Base-by-base conservation (phyloP, 495 filamentous ascomycete genomes). In the Neurospora cerealis region DNA sequence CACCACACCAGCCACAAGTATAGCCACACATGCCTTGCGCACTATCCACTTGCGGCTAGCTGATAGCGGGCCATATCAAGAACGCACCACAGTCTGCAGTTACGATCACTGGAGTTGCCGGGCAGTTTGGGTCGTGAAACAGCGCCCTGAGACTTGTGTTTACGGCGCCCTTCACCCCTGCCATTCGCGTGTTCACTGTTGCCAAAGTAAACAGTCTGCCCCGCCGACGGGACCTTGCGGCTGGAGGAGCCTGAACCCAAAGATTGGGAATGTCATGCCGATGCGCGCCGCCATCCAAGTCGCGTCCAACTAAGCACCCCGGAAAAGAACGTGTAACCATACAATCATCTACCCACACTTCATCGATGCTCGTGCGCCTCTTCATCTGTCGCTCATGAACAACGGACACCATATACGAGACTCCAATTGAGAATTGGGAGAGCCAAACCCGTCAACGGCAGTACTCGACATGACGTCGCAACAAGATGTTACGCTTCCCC, bases 401-500 rank as follows among this genome's bases (percentile, higher is more conserved):
- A 34, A 32, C 54, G 28, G 5, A 32, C 54, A 66, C 6, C 24
- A 36, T 34, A 34, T 66, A 32, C 54, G 54, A 66, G 15, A 66
- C 28, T 66, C 54, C 54, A 66, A 66, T 66, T 66, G 28, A 66
- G 34, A 44, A 15, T 42, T 34, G 38, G 28, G 36, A n/a, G 32
- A 48, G 36, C 40, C 69, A 10, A 70, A 21, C 46, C 69, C 69
- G 21, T 60, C 36, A 54, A 34, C 24, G 21, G 24, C 44, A 73
- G 34, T 74, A 79, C n/a, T 41, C 42, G 72, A 37, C 10, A 88
- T 88, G 86, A 78, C 86, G 74, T 78, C 82, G 42, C 83, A 81
- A 70, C 78, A 78, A 34, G 85, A 89, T 71, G 75, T 78, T 28
- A 87, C 86, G 10, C 73, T 86, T 28, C 87, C 86, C 70, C 82